A percentile compares a stretch with the other conserved stretches of the same genome.
phyloP scores from a whole-genome alignment of 208 protist species.

The Acanthamoeba healyi region DNA sequence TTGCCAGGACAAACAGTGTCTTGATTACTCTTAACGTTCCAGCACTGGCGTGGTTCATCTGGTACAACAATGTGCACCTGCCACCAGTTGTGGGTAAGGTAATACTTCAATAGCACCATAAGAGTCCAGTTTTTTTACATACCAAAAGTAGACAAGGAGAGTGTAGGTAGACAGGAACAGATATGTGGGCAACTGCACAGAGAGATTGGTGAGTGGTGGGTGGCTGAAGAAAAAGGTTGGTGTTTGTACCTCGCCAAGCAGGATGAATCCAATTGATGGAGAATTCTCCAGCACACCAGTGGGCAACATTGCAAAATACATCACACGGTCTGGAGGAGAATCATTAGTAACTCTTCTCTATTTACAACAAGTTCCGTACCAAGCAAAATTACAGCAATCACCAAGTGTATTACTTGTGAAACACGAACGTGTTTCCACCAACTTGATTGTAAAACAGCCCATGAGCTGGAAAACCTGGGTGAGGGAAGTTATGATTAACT shows the following conservation, averaged over 20 bases:
- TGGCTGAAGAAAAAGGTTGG: not conserved
- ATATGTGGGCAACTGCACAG: constrained; percentile 7
- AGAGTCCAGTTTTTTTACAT: not conserved
- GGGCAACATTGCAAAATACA: not conserved
- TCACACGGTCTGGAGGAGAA: not conserved
- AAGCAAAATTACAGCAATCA: not conserved
- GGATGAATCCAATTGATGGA: not conserved
- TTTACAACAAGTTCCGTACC: not conserved
- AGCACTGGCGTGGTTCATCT: not conserved
- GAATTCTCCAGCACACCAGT: not conserved
- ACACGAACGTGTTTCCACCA: not conserved
- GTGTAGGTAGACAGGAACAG: not conserved
- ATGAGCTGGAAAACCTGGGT: too few relatives aligned
- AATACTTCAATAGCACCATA: too few relatives aligned
- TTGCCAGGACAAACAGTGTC: not conserved
- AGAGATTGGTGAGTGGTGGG: not conserved
- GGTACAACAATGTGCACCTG: not conserved
- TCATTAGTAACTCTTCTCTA: not conserved
- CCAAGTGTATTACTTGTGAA: not conserved
- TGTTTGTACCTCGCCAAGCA: not conserved
- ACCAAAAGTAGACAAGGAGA: constrained; percentile 15
- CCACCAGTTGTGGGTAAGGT: not conserved
- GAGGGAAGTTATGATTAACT: too few relatives aligned
- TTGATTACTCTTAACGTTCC: not conserved
- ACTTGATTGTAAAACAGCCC: not conserved